phyloP scores from a whole-genome alignment of 257 asterid species.

The Avicennia marina region DNA sequence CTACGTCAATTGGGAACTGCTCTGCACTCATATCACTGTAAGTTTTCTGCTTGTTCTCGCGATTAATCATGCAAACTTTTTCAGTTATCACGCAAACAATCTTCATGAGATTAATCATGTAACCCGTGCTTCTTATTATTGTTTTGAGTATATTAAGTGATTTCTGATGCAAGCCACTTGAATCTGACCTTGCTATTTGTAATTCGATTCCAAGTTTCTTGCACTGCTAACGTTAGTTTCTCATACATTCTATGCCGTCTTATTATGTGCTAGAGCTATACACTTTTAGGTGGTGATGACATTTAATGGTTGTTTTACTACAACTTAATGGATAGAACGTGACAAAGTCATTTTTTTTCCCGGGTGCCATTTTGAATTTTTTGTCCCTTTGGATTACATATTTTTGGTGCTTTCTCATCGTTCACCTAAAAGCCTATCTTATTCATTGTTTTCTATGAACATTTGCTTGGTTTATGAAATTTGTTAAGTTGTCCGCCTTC shows the following conservation, averaged over 20 bases:
- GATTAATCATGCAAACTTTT: constrained; percentile 3
- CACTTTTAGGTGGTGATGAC: too few relatives aligned
- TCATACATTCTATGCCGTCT: neutral
- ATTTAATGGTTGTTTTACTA: too few relatives aligned
- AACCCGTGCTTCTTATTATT: neutral
- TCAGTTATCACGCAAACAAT: too few relatives aligned
- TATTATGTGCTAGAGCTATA: neutral
- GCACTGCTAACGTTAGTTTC: neutral
- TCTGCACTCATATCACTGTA: constrained; percentile 46
- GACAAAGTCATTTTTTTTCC: too few relatives aligned
- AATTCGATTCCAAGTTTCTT: neutral
- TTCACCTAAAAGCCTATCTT: too few relatives aligned
- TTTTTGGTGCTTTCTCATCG: too few relatives aligned
- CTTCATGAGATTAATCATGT: neutral
- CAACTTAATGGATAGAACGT: too few relatives aligned
- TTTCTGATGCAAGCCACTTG: neutral
- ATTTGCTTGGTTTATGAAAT: neutral
- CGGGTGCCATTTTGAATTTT: too few relatives aligned
- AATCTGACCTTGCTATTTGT: neutral
- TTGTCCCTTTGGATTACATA: too few relatives aligned
- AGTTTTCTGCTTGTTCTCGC: constrained; percentile 26
- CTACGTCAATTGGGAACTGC: constrained; percentile 44
- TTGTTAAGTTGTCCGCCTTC: too few relatives aligned
- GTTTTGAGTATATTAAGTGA: neutral
- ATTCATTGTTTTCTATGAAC: too few relatives aligned